phyloP scores from a whole-genome alignment of 768 basidiomycete genomes.

The Lactarius hengduanensis region DNA sequence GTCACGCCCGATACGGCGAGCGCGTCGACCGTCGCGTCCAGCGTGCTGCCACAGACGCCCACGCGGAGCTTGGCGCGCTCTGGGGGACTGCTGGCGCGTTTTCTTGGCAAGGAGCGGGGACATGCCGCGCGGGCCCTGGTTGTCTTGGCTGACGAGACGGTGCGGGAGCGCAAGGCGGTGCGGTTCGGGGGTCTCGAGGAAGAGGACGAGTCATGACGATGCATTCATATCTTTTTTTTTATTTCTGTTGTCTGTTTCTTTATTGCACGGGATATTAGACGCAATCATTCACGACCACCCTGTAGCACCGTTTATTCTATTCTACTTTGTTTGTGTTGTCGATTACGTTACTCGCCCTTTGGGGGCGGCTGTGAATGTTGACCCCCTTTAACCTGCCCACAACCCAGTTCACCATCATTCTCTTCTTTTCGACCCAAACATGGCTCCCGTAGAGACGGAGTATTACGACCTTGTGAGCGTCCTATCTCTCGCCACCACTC shows the following conservation, averaged over 20 bases:
- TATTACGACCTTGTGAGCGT: conserved; percentile 71
- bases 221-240: too few relatives aligned
- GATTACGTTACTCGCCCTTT: conserved; percentile 9
- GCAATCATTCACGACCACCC: not conserved
- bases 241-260: conserved; percentile 31
- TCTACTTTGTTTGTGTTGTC: not conserved
- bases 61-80: conserved; percentile 34
- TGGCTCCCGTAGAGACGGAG: conserved; percentile 89
- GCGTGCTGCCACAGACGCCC: conserved; percentile 34
- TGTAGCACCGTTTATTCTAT: conserved; percentile 1
- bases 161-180: conserved; percentile 24
- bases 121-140: not conserved
- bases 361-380: not conserved
- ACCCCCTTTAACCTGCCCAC: not conserved
- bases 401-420: not conserved
- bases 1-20: conserved; percentile 37
- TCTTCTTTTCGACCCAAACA: conserved; percentile 31
- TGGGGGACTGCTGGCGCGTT: conserved; percentile 32
- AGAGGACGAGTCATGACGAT: conserved; percentile 8
- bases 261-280: not conserved
- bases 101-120: conserved; percentile 19
- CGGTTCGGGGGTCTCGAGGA: conserved; percentile 20
- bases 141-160: not conserved
- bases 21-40: conserved; percentile 49
- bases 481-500: not conserved